A percentile compares a stretch with the other conserved stretches of the same genome.
These are phyloP conservation scores for Kodamaea sagamina DNA, from an alignment of 805 yeast genomes.

Conservation along the genomic window DNA sequence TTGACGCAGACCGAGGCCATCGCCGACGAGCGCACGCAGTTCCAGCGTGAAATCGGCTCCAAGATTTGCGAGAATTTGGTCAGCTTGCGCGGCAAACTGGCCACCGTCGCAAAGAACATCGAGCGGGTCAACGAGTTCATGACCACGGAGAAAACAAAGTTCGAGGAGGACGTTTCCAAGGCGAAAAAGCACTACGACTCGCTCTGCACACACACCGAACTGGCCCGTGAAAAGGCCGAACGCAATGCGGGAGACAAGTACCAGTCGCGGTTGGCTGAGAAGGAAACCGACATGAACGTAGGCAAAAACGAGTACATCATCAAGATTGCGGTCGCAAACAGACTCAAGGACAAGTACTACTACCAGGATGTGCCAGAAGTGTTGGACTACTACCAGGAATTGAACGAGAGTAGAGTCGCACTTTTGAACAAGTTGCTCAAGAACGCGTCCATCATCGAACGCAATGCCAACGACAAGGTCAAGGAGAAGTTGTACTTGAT, in stretches of 20 bases:
- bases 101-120: conserved; percentile 55
- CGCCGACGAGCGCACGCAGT: conserved; percentile 62
- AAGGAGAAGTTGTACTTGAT: conserved; percentile 53
- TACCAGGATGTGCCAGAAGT: conserved; percentile 93
- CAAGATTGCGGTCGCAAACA: conserved; percentile 78
- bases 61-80: conserved; percentile 64
- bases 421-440: conserved; percentile 69
- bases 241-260: conserved; percentile 53
- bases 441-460: conserved; percentile 62
- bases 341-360: conserved; percentile 88
- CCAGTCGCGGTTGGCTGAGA: conserved; percentile 56
- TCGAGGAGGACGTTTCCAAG: conserved; percentile 59
- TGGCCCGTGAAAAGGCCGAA: conserved; percentile 71
- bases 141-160: conserved; percentile 44
- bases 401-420: conserved; percentile 76
- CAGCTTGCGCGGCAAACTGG: conserved; percentile 54
- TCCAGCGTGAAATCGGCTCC: conserved; percentile 59
- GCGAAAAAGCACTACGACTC: conserved; percentile 79
- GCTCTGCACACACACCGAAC: conserved; percentile 78
- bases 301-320: conserved; percentile 85
- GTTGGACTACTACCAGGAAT: conserved; percentile 78
- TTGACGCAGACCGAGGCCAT: conserved; percentile 79
- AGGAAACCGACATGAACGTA: conserved; percentile 78
- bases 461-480: conserved; percentile 44
- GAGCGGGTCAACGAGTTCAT: conserved; percentile 62